Percentiles rank a stretch among this genome's conserved stretches.
These are phyloP conservation scores for Sugiyamaella smithiae DNA, from an alignment of 805 yeast genomes.

Conservation along the genomic window DNA sequence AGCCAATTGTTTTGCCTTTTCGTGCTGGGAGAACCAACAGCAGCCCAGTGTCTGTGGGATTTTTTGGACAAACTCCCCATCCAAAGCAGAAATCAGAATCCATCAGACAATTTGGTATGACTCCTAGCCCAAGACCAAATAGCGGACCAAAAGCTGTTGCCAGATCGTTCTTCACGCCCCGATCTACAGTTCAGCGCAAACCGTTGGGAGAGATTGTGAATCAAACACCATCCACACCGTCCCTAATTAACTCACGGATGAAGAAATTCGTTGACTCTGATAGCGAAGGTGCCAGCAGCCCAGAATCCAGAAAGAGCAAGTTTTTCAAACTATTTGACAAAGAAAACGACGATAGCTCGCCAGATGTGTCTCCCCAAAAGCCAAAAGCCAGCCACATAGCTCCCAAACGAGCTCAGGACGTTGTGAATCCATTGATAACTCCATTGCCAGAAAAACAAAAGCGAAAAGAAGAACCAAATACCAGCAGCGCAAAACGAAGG, in stretches of 20 bases:
- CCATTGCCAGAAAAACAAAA: no score
- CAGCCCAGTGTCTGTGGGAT: slow-evolving; percentile 2
- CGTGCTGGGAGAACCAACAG: slow-evolving; percentile 8
- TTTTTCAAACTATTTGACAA: background rate
- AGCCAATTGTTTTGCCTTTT: slow-evolving; percentile 32
- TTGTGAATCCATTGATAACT: no score
- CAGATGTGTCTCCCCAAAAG: background rate
- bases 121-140: background rate
- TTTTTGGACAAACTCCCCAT: background rate
- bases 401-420: no score
- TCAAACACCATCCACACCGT: background rate
- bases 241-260: slow-evolving; percentile 1
- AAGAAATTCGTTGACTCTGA: slow-evolving; percentile 12
- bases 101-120: no score
- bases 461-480: background rate
- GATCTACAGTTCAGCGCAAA: no score
- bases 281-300: slow-evolving; percentile 7
- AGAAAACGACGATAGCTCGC: background rate
- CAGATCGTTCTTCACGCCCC: background rate
- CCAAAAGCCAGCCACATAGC: no score
- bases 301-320: slow-evolving; percentile 1
- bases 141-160: background rate
- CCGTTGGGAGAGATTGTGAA: background rate
- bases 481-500: background rate
- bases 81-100: background rate